Percentiles rank a stretch among this genome's conserved stretches.
Conservation (phyloP, 306 rosid species). For the Malus fusca region DNA sequence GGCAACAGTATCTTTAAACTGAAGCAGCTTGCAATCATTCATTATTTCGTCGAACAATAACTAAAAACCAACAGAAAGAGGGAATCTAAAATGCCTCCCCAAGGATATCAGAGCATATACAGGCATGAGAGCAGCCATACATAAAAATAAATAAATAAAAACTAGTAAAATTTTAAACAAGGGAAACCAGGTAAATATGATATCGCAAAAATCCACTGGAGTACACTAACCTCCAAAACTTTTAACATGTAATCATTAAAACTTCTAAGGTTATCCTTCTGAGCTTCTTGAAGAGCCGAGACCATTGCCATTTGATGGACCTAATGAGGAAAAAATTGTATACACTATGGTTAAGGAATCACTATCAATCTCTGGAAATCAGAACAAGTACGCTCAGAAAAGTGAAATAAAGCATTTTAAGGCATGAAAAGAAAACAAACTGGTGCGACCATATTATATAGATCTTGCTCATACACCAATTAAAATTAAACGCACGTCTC, state of each 20-base stretch:
- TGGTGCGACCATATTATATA: background rate
- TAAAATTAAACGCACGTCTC: background rate
- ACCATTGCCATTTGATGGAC: conserved; percentile 99
- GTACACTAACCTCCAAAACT: conserved; percentile 78
- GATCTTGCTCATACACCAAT: background rate
- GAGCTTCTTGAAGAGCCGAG: conserved; percentile 95
- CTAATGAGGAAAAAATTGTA: conserved; percentile 24
- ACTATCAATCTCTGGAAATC: conserved; percentile 7
- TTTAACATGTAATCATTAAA: conserved; percentile 90
- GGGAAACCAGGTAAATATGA: background rate
- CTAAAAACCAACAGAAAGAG: background rate
- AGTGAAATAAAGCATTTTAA: background rate
- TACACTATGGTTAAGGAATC: conserved; percentile 16
- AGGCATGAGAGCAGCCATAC: background rate
- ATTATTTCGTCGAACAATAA: background rate
- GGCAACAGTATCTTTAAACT: background rate
- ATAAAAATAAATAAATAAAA: background rate
- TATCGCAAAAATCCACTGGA: background rate
- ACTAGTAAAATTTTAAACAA: background rate
- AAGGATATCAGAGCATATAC: background rate
- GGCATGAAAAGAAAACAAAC: background rate
- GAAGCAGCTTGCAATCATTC: background rate
- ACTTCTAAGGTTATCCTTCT: conserved; percentile 89
- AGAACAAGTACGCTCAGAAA: background rate
- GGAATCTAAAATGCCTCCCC: background rate